Percentiles rank a stretch among this genome's conserved stretches.
Conservation (phyloP, 305 asterid genomes). For the Lippia alba region DNA sequence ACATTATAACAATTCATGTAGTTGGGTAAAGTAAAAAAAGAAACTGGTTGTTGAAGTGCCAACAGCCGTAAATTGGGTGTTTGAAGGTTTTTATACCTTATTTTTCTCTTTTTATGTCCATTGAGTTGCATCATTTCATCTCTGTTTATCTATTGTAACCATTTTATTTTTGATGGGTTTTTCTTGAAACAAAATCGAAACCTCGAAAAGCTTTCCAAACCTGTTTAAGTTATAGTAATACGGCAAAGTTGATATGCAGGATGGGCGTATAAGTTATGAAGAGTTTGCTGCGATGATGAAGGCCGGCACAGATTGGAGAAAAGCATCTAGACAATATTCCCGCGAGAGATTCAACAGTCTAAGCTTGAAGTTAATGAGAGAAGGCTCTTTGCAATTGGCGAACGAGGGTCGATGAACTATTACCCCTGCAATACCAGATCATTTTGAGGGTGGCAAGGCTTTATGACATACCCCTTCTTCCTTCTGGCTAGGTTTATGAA, state of each 20-base stretch:
- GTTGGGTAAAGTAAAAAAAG: no score
- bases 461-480: slow-evolving; percentile 1
- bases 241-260: slow-evolving; percentile 37
- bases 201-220: not conserved
- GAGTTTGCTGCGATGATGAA: slow-evolving; percentile 74
- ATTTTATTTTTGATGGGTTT: no score
- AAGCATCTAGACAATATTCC: slow-evolving; percentile 65
- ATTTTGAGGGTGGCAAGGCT: not conserved
- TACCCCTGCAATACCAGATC: not conserved
- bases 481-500: not conserved
- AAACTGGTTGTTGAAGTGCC: no score
- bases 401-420: slow-evolving; percentile 44
- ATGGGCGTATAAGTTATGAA: slow-evolving; percentile 66
- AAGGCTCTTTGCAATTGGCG: slow-evolving; percentile 46
- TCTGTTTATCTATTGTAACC: no score
- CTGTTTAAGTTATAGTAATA: not conserved
- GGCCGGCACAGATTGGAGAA: slow-evolving; percentile 71
- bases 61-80: no score
- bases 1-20: no score
- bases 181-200: no score
- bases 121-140: no score
- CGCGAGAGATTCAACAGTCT: slow-evolving; percentile 63
- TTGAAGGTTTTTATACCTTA: no score
- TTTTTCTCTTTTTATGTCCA: no score
- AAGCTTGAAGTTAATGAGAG: slow-evolving; percentile 62